Base-by-base conservation (phyloP, 108 stramenopile genomes). In the Licmophora abbreviata region DNA sequence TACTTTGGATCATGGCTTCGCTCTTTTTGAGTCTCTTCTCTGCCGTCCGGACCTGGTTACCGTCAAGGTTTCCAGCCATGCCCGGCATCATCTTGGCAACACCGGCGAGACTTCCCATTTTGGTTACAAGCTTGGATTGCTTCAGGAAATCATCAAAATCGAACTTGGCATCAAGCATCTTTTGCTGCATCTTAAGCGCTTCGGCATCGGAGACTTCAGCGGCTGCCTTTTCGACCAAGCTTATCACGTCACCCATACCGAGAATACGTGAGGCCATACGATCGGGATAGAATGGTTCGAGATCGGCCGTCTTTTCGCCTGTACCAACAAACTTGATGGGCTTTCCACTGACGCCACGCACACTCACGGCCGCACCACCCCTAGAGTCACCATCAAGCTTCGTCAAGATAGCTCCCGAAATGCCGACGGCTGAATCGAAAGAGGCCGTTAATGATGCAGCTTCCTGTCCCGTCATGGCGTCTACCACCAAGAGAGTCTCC, bases 391-490 rank as follows among this genome's bases (percentile, higher is more conserved):
- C 94, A 73, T 95, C 96, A 51, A 93, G 51, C 60, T 97, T 97
- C 9, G 96, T 97, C 3, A 97, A 63, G 27, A 97, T 72, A 22
- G 96, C 89, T 20, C 96, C 96, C 6, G 96, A 81, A 18, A 97
- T 74, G 27, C 92, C 91, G 3, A 95, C 84, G 44, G 92, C 94
- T 26, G 79, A 68, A 74, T 97, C 87, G 63, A 97, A 95, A 1
- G 88, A 73, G 23, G 90, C 88, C 20, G 96, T 94, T 48, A 95
- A 63, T 18, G 88, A 82, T 5, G 96, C 96, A 10, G 96, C 96
- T 46, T 93, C 96, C 61, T 97, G 96, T 29, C 96, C 96, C 4
- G 95, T 97, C 94, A 97, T 95, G 37, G 94, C 93, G 65, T 97
- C 96, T 6, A 97, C 93, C 12, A 97, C 93, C 15, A 97, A 79